Evolutionary conservation across 805 yeast genomes (phyloP).

Genomic region (Wickerhamomyces rabaulensis): DNA sequence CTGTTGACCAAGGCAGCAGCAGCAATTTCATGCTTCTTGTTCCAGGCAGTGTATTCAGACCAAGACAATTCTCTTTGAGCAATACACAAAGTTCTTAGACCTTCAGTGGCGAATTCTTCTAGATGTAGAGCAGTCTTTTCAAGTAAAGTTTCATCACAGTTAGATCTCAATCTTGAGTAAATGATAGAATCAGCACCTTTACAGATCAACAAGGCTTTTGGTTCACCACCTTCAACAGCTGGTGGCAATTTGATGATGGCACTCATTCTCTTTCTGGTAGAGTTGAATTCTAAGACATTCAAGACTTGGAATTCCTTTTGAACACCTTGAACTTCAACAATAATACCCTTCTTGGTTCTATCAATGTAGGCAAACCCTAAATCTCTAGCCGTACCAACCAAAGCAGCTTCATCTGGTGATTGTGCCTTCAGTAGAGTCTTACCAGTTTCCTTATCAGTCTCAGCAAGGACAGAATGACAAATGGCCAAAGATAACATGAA

Average conservation of each 20-base stretch:
- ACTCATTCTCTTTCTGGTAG: constrained; percentile 86
- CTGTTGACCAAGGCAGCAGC: constrained; percentile 58
- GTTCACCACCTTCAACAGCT: constrained; percentile 37
- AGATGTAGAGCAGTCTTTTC: constrained; percentile 66
- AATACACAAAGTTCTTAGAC: constrained; percentile 75
- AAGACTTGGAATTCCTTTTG: constrained; percentile 66
- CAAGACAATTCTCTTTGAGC: constrained; percentile 65
- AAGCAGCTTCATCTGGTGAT: constrained; percentile 84
- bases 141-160: constrained; percentile 42
- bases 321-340: constrained; percentile 65
- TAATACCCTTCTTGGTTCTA: constrained; percentile 62
- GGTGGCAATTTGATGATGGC: constrained; percentile 68
- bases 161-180: constrained; percentile 55
- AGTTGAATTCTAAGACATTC: constrained; percentile 71
- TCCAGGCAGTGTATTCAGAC: constrained; percentile 62
- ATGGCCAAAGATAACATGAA: constrained; percentile 73
- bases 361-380: constrained; percentile 65
- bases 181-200: constrained; percentile 85
- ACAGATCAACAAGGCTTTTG: constrained; percentile 63
- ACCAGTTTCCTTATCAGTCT: constrained; percentile 53
- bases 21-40: constrained; percentile 54
- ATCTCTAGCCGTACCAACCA: constrained; percentile 77
- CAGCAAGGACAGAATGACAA: constrained; percentile 75
- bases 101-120: constrained; percentile 78
- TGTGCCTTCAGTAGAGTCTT: constrained; percentile 64